Evolutionary conservation across 2,329 filamentous ascomycete genomes (phyloP).

Genomic region (Colletotrichum abscissum): DNA sequence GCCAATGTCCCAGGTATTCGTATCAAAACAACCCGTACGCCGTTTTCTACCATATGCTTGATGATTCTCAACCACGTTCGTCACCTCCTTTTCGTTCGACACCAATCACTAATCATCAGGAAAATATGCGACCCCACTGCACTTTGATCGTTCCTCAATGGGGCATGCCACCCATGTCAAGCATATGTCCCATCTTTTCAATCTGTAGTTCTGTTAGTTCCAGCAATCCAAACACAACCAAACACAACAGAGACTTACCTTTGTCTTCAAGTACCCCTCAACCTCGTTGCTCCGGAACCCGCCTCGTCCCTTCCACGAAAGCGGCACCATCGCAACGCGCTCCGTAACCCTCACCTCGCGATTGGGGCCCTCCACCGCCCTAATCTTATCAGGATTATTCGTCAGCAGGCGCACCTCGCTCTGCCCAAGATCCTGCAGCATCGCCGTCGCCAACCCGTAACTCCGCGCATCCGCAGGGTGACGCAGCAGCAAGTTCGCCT

Average conservation of each 20-base stretch:
- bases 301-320: constrained; percentile 89
- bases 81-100: no score
- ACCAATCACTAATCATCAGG: background rate
- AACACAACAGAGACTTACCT: constrained; percentile 68
- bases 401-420: constrained; percentile 84
- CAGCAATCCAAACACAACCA: background rate
- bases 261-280: constrained; percentile 93
- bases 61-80: background rate
- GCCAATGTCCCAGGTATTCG: constrained; percentile 34
- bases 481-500: constrained; percentile 89
- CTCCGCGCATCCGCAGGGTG: constrained; percentile 95
- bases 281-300: constrained; percentile 91
- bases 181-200: constrained; percentile 88
- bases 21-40: constrained; percentile 26
- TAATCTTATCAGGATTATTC: constrained; percentile 97
- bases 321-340: constrained; percentile 92
- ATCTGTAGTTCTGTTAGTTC: constrained; percentile 63
- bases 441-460: constrained; percentile 96
- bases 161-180: constrained; percentile 60
- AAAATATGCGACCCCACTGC: no score
- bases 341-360: constrained; percentile 89
- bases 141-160: constrained; percentile 8
- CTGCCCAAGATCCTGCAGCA: constrained; percentile 87
- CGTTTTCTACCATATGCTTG: constrained; percentile 23
- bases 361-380: constrained; percentile 91